Evolutionary conservation across 306 rosid species (phyloP), one percentile per base, ranked within the genome.

Genomic region (Vigna reflexopilosa): DNA sequence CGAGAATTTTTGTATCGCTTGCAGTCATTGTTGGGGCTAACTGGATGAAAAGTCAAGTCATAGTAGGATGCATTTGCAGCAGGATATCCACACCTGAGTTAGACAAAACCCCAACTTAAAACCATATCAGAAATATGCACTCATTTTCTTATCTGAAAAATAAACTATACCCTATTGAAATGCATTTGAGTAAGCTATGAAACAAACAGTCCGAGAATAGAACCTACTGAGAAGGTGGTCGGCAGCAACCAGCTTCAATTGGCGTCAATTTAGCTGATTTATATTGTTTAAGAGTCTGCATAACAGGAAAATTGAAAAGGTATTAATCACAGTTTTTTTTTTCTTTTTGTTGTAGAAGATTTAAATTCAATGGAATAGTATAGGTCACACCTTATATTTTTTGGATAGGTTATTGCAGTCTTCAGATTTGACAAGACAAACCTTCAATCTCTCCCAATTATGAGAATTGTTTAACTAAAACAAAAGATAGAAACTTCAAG

Each of bases 191-290:
- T 4, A 2, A 26, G 36, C 38, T 48, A 58, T 19, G 57, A 75
- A 71, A 82, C 40, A 16, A 82, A 34, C 16, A 75, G 72, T 12
- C 63, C 59, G 72, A 77, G 50, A 78, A 77, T 3, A 80, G 61
- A 69, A 87, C 97, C 75, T 92, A 94, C 98, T 88, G 90, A 2
- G 92, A 92, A 49, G 98, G 98, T 9, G 98, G 97, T 68, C 95
- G 86, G 72, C 98, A 94, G 80, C 98, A 94, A 57, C 98, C 98
- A 50, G 97, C 94, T 81, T 94, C 97, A 4, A 94, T 83, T 4
- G 98, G 91, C 1, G 91, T 83, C 84, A 95, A 83, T 81, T 91
- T 91, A 49, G 97, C 98, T 57, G 61, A 81, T 76, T 92, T 92
- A 77, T 88, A 92, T 66, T 87, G 88, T 85, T 87, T 89, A 16